Percentiles rank a stretch among this genome's conserved stretches.
Conservation (phyloP, 768 basidiomycete genomes). For the Asterophora parasitica region DNA sequence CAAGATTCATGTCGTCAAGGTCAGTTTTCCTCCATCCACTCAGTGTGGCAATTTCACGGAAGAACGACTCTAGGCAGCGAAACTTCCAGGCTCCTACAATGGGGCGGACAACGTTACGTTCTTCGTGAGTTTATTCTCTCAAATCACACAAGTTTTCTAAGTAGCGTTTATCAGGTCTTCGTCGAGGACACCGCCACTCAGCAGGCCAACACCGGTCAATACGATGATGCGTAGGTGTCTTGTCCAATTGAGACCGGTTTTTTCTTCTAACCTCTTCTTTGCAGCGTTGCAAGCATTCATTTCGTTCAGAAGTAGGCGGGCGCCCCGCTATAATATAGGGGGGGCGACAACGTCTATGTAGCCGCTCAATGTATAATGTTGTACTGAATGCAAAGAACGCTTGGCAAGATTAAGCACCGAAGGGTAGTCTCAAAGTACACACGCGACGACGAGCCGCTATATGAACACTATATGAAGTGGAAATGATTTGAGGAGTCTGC, state of each 20-base stretch:
- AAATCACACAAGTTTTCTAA: neutral
- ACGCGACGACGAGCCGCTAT: too few species aligned
- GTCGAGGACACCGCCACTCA: conserved; percentile 9
- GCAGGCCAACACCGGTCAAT: conserved; percentile 6
- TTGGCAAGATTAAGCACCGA: too few species aligned
- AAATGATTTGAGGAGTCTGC: too few species aligned
- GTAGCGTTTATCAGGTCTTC: conserved; percentile 8
- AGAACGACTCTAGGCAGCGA: neutral
- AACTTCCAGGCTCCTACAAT: neutral
- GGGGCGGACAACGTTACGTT: conserved; percentile 5
- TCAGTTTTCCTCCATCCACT: neutral
- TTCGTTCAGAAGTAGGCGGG: conserved; percentile 5
- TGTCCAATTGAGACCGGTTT: neutral
- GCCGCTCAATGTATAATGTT: neutral
- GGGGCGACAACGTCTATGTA: neutral
- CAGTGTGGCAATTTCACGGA: too few species aligned
- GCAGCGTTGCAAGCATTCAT: conserved; percentile 8
- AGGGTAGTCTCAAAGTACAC: too few species aligned
- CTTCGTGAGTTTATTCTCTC: neutral
- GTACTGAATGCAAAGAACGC: neutral
- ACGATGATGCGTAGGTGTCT: conserved; percentile 9
- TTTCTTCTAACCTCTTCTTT: neutral
- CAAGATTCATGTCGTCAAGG: conserved; percentile 9
- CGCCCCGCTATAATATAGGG: neutral
- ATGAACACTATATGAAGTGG: too few species aligned